A percentile compares a stretch with the other conserved stretches of the same genome.
Conservation (phyloP, 2,329 filamentous ascomycete species). For the Fusarium humuli region DNA sequence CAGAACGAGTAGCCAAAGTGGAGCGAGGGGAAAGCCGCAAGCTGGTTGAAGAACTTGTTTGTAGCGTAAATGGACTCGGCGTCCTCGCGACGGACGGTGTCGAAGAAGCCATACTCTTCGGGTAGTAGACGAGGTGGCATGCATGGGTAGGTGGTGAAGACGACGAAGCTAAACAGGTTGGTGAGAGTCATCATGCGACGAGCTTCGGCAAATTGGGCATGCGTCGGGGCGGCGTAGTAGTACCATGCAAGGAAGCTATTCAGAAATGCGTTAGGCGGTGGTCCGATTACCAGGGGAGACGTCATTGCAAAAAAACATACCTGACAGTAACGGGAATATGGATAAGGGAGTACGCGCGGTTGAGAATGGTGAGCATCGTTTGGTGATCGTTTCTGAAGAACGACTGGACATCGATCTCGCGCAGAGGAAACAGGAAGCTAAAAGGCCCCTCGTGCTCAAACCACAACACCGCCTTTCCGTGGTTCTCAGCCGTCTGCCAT, state of each 20-base stretch:
- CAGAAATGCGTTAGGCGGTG: background rate
- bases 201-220: slow-evolving; percentile 52
- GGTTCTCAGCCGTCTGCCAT: slow-evolving; percentile 66
- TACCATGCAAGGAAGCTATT: slow-evolving; percentile 72
- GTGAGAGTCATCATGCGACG: slow-evolving; percentile 62
- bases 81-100: slow-evolving; percentile 62
- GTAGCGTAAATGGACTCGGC: slow-evolving; percentile 72
- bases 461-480: slow-evolving; percentile 66
- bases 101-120: slow-evolving; percentile 67
- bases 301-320: slow-evolving; percentile 48
- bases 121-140: slow-evolving; percentile 69
- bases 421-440: slow-evolving; percentile 64
- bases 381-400: slow-evolving; percentile 68
- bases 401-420: slow-evolving; percentile 64
- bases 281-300: background rate
- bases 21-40: slow-evolving; percentile 69
- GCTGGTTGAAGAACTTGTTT: slow-evolving; percentile 67
- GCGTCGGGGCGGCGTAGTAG: slow-evolving; percentile 65
- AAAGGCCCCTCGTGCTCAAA: slow-evolving; percentile 64
- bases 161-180: slow-evolving; percentile 66
- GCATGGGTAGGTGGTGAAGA: slow-evolving; percentile 67
- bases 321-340: slow-evolving; percentile 71
- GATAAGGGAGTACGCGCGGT: slow-evolving; percentile 69
- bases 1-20: slow-evolving; percentile 68
- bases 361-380: slow-evolving; percentile 64